These are phyloP conservation scores for Dichomitus squalens DNA, from an alignment of 1,284 basidiomycete genomes.

Conservation along the genomic window DNA sequence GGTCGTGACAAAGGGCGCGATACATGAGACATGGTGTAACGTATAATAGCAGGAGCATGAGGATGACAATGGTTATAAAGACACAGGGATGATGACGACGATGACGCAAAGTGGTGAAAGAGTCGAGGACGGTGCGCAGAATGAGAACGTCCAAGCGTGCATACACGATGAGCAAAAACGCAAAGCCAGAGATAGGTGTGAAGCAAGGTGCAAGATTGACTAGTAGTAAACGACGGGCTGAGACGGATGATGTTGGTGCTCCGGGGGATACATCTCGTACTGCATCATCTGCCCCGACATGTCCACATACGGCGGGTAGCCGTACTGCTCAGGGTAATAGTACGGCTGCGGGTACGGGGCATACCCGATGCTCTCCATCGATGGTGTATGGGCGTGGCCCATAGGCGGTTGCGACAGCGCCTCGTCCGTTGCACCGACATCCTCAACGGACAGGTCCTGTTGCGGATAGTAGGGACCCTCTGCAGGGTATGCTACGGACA, in stretches of 20 bases:
- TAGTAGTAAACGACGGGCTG: slow-evolving; percentile 62
- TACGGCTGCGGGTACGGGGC: slow-evolving; percentile 56
- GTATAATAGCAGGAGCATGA: not conserved
- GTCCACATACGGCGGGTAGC: slow-evolving; percentile 66
- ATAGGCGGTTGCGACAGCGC: slow-evolving; percentile 23
- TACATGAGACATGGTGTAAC: not conserved
- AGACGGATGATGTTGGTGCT: slow-evolving; percentile 41
- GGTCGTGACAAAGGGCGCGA: not conserved
- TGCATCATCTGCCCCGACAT: slow-evolving; percentile 58
- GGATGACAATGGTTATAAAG: not conserved
- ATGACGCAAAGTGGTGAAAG: not conserved
- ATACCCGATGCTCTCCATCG: slow-evolving; percentile 48
- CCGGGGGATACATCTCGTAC: slow-evolving; percentile 66
- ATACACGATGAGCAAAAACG: slow-evolving; percentile 29
- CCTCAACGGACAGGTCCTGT: slow-evolving; percentile 9
- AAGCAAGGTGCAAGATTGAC: slow-evolving; percentile 27
- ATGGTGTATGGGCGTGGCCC: slow-evolving; percentile 25
- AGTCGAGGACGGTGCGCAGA: not conserved
- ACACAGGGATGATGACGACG: not conserved
- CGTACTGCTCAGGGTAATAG: slow-evolving; percentile 71
- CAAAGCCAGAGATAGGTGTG: slow-evolving; percentile 14
- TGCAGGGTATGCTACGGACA: slow-evolving; percentile 14
- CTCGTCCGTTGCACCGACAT: not conserved
- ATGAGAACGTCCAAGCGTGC: slow-evolving; percentile 14
- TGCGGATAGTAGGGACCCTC: slow-evolving; percentile 6